Evolutionary conservation across 257 asterid species (phyloP).

Genomic region (Nicotiana benthamiana): DNA sequence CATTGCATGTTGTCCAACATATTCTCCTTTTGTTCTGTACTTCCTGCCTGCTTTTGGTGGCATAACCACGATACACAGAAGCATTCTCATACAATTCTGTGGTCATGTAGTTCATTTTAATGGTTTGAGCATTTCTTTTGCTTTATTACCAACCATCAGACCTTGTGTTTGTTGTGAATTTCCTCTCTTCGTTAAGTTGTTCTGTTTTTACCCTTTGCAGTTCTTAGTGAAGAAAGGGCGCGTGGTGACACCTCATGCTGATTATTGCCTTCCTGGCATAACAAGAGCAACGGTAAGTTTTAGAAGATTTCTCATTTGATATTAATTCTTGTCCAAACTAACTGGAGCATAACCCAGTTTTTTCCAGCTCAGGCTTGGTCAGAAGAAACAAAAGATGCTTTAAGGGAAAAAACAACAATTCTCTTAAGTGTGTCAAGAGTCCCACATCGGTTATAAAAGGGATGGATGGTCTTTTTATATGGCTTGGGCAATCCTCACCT

Average conservation of each 20-base stretch:
- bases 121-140: background rate
- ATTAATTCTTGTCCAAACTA: background rate
- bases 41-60: background rate
- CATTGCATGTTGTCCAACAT: background rate
- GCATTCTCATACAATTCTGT: background rate
- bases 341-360: no score
- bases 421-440: no score
- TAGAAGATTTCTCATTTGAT: conserved; percentile 2
- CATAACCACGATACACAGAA: background rate
- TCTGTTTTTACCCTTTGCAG: conserved; percentile 29
- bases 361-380: no score
- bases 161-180: background rate
- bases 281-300: conserved; percentile 80
- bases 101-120: background rate
- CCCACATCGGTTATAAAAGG: no score
- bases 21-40: background rate
- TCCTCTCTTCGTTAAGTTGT: background rate
- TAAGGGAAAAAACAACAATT: no score
- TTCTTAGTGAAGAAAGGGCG: conserved; percentile 73
- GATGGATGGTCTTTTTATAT: no score
- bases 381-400: no score
- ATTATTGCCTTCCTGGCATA: conserved; percentile 87
- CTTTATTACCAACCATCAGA: background rate
- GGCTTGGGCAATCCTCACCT: no score
- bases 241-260: conserved; percentile 75